These are phyloP conservation scores for Aspergillus clavatus DNA, from an alignment of 2,329 filamentous ascomycete genomes.

Conservation along the genomic window DNA sequence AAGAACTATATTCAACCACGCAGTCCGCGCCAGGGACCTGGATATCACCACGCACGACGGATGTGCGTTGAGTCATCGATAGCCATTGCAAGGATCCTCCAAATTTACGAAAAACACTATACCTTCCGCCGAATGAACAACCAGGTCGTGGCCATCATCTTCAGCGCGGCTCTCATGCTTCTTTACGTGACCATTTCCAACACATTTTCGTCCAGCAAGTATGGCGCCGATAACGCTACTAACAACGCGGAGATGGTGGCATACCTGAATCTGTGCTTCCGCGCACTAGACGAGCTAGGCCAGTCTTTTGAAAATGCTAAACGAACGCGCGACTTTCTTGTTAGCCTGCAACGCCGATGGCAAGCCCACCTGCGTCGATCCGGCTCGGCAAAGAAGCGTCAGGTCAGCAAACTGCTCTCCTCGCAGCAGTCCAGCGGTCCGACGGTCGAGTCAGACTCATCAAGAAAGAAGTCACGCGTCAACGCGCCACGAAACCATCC, in stretches of 20 bases:
- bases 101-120: constrained; percentile 40
- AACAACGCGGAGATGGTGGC: constrained; percentile 31
- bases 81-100: constrained; percentile 38
- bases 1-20: constrained; percentile 40
- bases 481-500: constrained; percentile 2
- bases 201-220: constrained; percentile 22
- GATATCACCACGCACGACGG: constrained; percentile 41
- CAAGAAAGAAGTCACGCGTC: constrained; percentile 24
- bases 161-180: constrained; percentile 41
- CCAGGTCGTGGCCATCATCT: constrained; percentile 42
- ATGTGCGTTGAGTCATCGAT: constrained; percentile 42
- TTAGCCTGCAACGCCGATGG: constrained; percentile 37
- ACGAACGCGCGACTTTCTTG: constrained; percentile 36
- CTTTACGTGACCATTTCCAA: constrained; percentile 36
- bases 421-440: constrained; percentile 9
- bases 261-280: constrained; percentile 40
- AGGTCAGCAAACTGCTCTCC: constrained; percentile 20
- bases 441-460: constrained; percentile 7
- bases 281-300: constrained; percentile 39
- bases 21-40: constrained; percentile 39
- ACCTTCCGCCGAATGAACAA: constrained; percentile 43
- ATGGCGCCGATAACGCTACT: constrained; percentile 18
- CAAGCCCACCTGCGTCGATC: constrained; percentile 33
- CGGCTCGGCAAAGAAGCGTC: constrained; percentile 26
- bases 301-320: constrained; percentile 40